Evolutionary conservation across 1,284 basidiomycete genomes (phyloP).

Genomic region (Trichosporon faecale): DNA sequence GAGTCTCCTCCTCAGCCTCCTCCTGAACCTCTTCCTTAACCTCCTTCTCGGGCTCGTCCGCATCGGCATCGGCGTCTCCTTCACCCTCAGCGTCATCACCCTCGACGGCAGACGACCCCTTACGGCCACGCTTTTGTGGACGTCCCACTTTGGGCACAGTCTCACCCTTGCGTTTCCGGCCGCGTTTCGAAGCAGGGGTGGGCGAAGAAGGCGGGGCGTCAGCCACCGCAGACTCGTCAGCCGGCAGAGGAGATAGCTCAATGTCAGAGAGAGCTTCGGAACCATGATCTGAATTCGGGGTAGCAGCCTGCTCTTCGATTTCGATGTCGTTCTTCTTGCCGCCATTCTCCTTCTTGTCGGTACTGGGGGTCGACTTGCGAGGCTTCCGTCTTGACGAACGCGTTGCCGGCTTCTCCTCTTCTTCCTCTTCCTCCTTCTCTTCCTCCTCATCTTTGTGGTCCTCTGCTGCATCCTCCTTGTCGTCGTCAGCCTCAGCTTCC

Average conservation of each 20-base stretch:
- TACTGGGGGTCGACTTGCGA: background rate
- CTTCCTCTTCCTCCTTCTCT: conserved; percentile 19
- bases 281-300: background rate
- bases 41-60: conserved; percentile 8
- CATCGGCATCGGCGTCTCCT: conserved; percentile 9
- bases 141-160: background rate
- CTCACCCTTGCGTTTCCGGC: conserved; percentile 14
- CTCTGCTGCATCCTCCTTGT: background rate
- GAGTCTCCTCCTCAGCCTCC: conserved; percentile 12
- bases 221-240: conserved; percentile 9
- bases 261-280: conserved; percentile 4
- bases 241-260: conserved; percentile 17
- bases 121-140: conserved; percentile 3
- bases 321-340: background rate
- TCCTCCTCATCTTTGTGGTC: conserved; percentile 2
- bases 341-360: background rate
- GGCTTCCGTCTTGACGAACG: background rate
- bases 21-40: conserved; percentile 11
- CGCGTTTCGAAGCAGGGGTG: conserved; percentile 11
- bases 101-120: conserved; percentile 1
- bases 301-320: conserved; percentile 7
- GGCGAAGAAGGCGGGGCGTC: conserved; percentile 14
- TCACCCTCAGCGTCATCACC: conserved; percentile 4
- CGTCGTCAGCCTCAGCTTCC: conserved; percentile 12
- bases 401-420: conserved; percentile 28